Evolutionary conservation across 805 yeast genomes (phyloP).

Genomic region (Metschnikowia reukaufii): DNA sequence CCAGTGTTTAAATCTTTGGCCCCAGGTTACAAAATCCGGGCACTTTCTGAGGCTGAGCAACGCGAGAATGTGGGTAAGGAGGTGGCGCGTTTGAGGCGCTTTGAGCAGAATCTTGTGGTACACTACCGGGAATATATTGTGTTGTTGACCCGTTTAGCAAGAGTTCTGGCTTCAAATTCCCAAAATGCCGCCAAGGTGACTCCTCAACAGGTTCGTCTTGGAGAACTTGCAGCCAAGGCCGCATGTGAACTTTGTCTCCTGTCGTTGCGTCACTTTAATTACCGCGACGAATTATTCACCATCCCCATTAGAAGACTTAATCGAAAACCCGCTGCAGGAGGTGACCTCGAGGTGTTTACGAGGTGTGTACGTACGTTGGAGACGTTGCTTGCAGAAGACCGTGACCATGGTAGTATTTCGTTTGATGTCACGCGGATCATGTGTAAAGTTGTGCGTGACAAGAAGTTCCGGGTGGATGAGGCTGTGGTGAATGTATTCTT

Average conservation of each 20-base stretch:
- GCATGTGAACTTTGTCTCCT: conserved; percentile 70
- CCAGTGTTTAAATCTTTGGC: conserved; percentile 83
- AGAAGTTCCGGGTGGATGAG: conserved; percentile 81
- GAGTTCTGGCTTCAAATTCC: conserved; percentile 39
- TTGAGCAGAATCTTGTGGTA: conserved; percentile 74
- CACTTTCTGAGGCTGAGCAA: conserved; percentile 76
- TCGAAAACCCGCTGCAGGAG: conserved; percentile 52
- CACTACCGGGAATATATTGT: conserved; percentile 70
- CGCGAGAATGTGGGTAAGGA: conserved; percentile 83
- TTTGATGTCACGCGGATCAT: conserved; percentile 69
- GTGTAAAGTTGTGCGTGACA: conserved; percentile 66
- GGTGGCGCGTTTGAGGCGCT: conserved; percentile 70
- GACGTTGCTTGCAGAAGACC: conserved; percentile 71
- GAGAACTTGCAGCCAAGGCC: conserved; percentile 66
- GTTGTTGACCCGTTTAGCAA: conserved; percentile 45
- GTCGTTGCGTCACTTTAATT: conserved; percentile 76
- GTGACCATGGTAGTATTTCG: conserved; percentile 75
- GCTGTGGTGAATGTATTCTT: conserved; percentile 72
- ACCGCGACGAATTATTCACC: conserved; percentile 68
- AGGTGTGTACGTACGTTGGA: conserved; percentile 67
- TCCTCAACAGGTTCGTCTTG: conserved; percentile 41
- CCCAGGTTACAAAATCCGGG: conserved; percentile 85
- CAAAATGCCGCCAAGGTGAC: conserved; percentile 33
- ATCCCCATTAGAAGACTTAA: conserved; percentile 67
- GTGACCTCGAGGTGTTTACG: conserved; percentile 50